Base-by-base conservation (phyloP, 2,329 filamentous ascomycete genomes). In the Epicoccum sorghinum region DNA sequence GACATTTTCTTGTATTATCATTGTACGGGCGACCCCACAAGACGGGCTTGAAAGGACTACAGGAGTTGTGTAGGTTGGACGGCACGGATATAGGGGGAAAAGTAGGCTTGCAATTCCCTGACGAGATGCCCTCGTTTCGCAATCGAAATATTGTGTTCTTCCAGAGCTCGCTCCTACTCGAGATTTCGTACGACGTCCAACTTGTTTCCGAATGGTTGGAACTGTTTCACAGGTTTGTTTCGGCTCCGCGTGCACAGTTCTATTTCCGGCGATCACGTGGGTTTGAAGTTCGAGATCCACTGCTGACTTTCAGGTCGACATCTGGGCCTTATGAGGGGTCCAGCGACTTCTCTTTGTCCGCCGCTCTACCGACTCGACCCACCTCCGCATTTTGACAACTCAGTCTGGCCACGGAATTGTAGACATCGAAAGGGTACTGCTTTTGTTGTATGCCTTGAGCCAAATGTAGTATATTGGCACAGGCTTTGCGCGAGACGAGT, bases 1-100 rank as follows among this genome's bases (percentile, higher is more conserved):
- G 27, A 23, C 18, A 35, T 35, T 25, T 39, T 47, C 40, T 47
- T 57, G 48, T 57, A 57, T 45, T 23, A 52, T 24, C 45, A 56
- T 40, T 56, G 47, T 41, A 47, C 18, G 12, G 29, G 41, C 30
- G 36, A 41, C 35, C 18, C 42, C 39, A 27, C n/a, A 29, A 44
- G 35, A 54, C 23, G 45, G 27, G 27, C 25, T 45, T 22, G 40
- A 24, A 30, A 10, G 14, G 29, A 24, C 37, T 32, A 53, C 10
- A 36, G 46, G 46, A 30, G 46, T 55, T 46, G 45, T 25, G 39
- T 40, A 44, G 40, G 29, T 39, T 47, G 40, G 27, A 46, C 30
- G 25, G 22, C 23, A 54, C 14, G 24, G n/a, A 14, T n/a, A 7
- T 27, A 7, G n/a, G 13, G 42, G 12, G 18, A 35, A 13, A 35